Conservation (phyloP, 257 asterid species). For the Ocimum tenuiflorum region DNA sequence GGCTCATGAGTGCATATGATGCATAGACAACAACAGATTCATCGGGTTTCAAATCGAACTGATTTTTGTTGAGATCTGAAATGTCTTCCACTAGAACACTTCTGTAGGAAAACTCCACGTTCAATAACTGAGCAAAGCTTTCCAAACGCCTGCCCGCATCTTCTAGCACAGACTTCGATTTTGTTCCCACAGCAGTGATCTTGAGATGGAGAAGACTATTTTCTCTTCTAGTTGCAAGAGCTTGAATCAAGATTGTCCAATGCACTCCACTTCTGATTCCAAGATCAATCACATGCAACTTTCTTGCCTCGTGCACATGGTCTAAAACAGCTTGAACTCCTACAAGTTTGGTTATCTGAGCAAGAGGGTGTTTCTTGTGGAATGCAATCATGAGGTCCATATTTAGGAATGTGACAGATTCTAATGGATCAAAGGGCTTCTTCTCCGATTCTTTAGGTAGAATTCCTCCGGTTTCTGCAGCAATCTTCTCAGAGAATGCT, state of each 20-base stretch:
- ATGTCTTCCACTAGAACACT: background rate
- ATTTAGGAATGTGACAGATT: background rate
- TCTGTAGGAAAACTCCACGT: background rate
- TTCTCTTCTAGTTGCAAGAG: background rate
- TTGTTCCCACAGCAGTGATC: slow-evolving; percentile 1
- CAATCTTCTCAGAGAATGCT: slow-evolving; percentile 5
- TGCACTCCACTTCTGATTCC: slow-evolving; percentile 9
- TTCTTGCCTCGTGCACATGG: background rate
- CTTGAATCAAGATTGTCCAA: slow-evolving; percentile 13
- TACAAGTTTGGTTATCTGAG: background rate
- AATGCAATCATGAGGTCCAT: background rate
- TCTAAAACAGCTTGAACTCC: slow-evolving; percentile 6
- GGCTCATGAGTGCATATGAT: background rate
- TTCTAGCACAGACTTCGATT: background rate
- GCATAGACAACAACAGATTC: background rate
- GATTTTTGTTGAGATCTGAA: background rate
- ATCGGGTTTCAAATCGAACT: background rate
- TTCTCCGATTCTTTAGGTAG: background rate
- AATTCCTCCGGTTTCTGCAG: background rate
- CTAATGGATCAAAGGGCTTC: background rate
- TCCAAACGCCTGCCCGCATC: background rate
- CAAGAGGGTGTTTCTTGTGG: background rate
- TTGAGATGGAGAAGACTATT: background rate
- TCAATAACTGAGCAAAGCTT: slow-evolving; percentile 5
- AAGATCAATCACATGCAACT: slow-evolving; percentile 4